These are phyloP conservation scores for Liquidambar formosana DNA, from an alignment of 164 flowering plant genomes.

Conservation along the genomic window DNA sequence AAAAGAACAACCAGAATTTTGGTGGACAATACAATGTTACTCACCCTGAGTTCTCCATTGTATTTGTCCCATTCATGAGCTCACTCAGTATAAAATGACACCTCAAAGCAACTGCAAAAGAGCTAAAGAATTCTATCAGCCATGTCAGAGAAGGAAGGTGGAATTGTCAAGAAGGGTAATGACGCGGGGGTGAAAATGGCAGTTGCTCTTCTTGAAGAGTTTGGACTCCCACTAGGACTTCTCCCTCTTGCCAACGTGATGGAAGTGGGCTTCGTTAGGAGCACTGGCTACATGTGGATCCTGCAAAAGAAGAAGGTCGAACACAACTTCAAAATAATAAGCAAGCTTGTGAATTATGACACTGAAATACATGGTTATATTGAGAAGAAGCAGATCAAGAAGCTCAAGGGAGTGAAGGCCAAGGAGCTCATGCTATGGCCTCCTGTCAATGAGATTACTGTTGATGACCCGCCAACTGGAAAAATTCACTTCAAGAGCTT, in stretches of 20 bases:
- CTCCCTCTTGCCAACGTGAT: slow-evolving; percentile 33
- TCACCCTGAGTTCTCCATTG: slow-evolving; percentile 6
- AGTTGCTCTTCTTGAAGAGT: slow-evolving; percentile 23
- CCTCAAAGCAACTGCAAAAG: background rate
- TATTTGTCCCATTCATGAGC: slow-evolving; percentile 4
- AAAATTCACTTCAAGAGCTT: slow-evolving; percentile 42
- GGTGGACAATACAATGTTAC: slow-evolving; percentile 7
- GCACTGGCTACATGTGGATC: slow-evolving; percentile 39
- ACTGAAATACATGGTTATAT: slow-evolving; percentile 24
- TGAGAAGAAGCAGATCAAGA: slow-evolving; percentile 31
- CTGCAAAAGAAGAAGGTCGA: slow-evolving; percentile 31
- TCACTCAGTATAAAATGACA: background rate
- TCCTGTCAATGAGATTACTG: slow-evolving; percentile 27
- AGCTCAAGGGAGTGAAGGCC: slow-evolving; percentile 46
- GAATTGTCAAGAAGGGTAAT: slow-evolving; percentile 33
- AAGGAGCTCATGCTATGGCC: slow-evolving; percentile 49
- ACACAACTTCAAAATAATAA: slow-evolving; percentile 31
- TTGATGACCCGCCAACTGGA: slow-evolving; percentile 29
- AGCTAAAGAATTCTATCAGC: background rate
- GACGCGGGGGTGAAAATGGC: slow-evolving; percentile 38
- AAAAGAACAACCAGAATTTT: background rate
- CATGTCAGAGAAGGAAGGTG: slow-evolving; percentile 34
- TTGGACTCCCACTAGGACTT: slow-evolving; percentile 35
- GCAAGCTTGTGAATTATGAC: slow-evolving; percentile 41
- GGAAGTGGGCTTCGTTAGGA: slow-evolving; percentile 35